These are phyloP conservation scores for Didymella glomerata DNA, from an alignment of 2,329 filamentous ascomycete genomes.

Conservation along the genomic window DNA sequence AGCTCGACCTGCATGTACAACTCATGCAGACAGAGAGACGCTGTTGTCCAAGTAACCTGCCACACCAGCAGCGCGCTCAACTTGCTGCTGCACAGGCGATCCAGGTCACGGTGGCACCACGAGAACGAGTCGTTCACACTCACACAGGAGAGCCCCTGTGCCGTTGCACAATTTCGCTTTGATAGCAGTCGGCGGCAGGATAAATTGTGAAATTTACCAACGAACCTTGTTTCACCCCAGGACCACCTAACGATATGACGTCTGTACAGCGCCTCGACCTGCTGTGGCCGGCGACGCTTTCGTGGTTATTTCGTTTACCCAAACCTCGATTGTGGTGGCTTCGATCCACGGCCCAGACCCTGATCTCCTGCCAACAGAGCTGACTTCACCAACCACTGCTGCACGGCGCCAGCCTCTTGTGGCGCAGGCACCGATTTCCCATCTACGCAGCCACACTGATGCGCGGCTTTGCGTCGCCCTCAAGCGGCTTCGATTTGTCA, in stretches of 20 bases:
- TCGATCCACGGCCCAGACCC: constrained; percentile 19
- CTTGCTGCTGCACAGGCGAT: constrained; percentile 15
- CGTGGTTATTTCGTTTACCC: constrained; percentile 28
- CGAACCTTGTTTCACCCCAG: constrained; percentile 35
- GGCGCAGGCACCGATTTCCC: constrained; percentile 25
- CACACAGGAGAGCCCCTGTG: constrained; percentile 16
- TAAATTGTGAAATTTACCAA: constrained; percentile 25
- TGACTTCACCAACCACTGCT: constrained; percentile 13
- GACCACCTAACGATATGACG: constrained; percentile 25
- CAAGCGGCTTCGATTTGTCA: constrained; percentile 13
- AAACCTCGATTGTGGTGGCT: constrained; percentile 6
- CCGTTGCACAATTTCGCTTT: constrained; percentile 20
- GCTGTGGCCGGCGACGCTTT: constrained; percentile 11
- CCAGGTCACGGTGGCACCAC: constrained; percentile 12
- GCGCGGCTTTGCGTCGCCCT: constrained; percentile 34
- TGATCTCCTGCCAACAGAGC: constrained; percentile 3
- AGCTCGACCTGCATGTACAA: constrained; percentile 30
- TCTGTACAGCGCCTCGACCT: constrained; percentile 21
- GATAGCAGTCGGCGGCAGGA: constrained; percentile 14
- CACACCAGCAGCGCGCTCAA: constrained; percentile 18
- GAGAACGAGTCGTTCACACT: constrained; percentile 16
- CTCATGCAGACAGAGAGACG: constrained; percentile 18
- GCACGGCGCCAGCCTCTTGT: constrained; percentile 26
- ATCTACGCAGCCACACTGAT: constrained; percentile 43
- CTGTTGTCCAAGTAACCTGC: constrained; percentile 22